Evolutionary conservation across 1,284 basidiomycete genomes (phyloP).

Genomic region (Fistulina hepatica): DNA sequence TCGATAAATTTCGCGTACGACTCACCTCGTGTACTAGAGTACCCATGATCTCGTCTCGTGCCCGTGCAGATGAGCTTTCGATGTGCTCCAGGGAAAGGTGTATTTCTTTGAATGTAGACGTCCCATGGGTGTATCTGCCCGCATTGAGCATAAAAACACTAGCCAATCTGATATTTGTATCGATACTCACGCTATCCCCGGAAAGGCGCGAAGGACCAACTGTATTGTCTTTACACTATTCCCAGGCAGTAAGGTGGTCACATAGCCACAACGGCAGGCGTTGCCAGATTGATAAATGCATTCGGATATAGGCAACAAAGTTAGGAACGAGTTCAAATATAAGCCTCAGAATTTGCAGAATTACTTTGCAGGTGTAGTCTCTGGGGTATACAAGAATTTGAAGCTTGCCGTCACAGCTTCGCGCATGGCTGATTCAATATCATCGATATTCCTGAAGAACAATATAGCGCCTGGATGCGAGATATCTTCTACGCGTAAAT

Average conservation of each 20-base stretch:
- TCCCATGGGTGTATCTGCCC: conserved; percentile 49
- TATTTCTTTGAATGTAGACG: conserved; percentile 52
- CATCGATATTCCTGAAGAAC: conserved; percentile 43
- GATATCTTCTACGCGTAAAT: conserved; percentile 47
- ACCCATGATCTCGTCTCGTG: conserved; percentile 49
- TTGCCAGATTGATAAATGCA: conserved; percentile 31
- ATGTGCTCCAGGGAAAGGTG: conserved; percentile 59
- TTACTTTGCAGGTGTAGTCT: conserved; percentile 46
- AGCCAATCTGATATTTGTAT: too few species aligned
- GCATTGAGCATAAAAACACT: conserved; percentile 42
- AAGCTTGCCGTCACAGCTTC: conserved; percentile 45
- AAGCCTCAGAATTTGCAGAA: conserved; percentile 17
- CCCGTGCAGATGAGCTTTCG: conserved; percentile 32
- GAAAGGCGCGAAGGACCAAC: too few species aligned
- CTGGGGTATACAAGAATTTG: conserved; percentile 48
- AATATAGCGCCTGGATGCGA: conserved; percentile 43
- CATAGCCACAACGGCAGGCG: too few species aligned
- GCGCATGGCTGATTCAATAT: conserved; percentile 35
- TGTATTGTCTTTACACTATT: too few species aligned
- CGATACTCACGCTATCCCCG: too few species aligned
- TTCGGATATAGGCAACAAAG: conserved; percentile 27
- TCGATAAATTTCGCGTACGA: too few species aligned
- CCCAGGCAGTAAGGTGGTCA: too few species aligned
- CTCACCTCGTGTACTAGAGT: conserved; percentile 43
- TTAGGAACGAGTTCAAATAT: not conserved